Evolutionary conservation across 768 basidiomycete genomes (phyloP).

Genomic region (Neoboletus brunneissimus): DNA sequence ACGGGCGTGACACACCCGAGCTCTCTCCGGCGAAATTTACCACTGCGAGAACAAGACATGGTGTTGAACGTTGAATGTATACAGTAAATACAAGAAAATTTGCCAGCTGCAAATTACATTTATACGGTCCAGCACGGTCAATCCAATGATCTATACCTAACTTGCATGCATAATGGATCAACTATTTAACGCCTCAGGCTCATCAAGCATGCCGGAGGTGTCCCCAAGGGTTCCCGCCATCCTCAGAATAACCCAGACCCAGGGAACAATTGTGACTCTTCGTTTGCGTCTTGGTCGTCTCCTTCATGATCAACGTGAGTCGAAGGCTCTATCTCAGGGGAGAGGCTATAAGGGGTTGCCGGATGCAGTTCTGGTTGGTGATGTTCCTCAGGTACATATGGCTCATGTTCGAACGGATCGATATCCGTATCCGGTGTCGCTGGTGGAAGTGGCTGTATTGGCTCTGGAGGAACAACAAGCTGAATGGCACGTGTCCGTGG

Average conservation of each 20-base stretch:
- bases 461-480: constrained; percentile 9
- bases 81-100: constrained; percentile 23
- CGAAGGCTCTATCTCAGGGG: constrained; percentile 16
- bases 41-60: neutral
- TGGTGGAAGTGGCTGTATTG: constrained; percentile 15
- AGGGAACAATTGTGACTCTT: constrained; percentile 41
- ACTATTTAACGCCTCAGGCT: neutral
- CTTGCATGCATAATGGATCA: neutral
- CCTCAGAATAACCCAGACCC: constrained; percentile 42
- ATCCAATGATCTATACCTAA: constrained; percentile 15
- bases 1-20: neutral
- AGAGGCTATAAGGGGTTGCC: constrained; percentile 29
- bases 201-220: neutral
- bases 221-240: neutral
- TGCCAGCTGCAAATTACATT: constrained; percentile 5
- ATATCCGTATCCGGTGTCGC: constrained; percentile 31
- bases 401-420: constrained; percentile 34
- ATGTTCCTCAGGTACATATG: constrained; percentile 24
- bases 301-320: constrained; percentile 17
- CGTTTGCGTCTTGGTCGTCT: constrained; percentile 23
- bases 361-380: constrained; percentile 9
- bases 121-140: constrained; percentile 9
- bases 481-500: constrained; percentile 6
- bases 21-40: neutral
- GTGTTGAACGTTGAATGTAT: constrained; percentile 3